Evolutionary conservation across 768 basidiomycete genomes (phyloP).

Genomic region (Candolleomyces aberdarensis): DNA sequence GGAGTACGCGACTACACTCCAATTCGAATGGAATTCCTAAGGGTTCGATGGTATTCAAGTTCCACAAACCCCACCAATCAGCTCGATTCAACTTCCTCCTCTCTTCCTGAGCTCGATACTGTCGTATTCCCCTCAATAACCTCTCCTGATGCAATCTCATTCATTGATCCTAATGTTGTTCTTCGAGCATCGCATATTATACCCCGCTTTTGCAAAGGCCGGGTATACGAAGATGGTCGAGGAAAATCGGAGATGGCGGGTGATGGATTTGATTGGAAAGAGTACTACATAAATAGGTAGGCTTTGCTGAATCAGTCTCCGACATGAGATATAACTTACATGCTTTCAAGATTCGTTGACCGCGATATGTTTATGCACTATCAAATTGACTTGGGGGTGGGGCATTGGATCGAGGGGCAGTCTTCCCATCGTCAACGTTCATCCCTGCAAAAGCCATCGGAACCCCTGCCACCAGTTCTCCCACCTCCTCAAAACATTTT

Average conservation of each 20-base stretch:
- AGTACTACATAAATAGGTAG: not conserved
- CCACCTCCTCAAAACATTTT: no score
- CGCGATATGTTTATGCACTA: not conserved
- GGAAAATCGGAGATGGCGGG: not conserved
- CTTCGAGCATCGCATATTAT: not conserved
- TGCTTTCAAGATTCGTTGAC: not conserved
- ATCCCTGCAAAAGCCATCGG: no score
- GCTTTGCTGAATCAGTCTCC: not conserved
- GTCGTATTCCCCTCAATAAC: not conserved
- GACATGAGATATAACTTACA: not conserved
- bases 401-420: not conserved
- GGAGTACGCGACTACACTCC: not conserved
- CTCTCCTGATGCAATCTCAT: not conserved
- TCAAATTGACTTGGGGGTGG: not conserved
- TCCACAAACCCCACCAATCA: no score
- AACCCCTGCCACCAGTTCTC: no score
- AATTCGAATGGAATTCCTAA: not conserved
- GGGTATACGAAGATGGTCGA: not conserved
- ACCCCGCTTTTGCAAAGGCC: not conserved
- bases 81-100: not conserved
- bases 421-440: no score
- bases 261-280: not conserved
- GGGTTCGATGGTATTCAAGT: not conserved
- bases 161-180: not conserved
- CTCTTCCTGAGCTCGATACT: not conserved